Conservation (phyloP, 257 asterid species). For the Nyctanthes arbortristis region DNA sequence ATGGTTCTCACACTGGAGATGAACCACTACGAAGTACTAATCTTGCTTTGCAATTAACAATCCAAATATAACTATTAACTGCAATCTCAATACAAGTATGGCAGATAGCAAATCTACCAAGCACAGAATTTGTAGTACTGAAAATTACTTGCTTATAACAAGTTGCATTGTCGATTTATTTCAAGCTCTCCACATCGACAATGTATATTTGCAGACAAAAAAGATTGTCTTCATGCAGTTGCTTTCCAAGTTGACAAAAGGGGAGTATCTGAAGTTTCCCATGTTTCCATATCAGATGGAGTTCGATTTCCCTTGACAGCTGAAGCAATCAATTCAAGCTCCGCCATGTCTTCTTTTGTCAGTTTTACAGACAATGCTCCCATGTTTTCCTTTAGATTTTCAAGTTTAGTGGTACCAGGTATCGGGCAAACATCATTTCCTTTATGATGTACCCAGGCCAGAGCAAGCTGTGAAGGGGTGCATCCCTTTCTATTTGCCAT, state of each 20-base stretch:
- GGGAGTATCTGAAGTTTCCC: conserved; percentile 21
- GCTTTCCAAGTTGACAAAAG: conserved; percentile 22
- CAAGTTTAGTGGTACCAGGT: conserved; percentile 43
- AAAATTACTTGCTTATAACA: too few species aligned
- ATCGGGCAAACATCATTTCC: conserved; percentile 43
- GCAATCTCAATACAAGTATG: neutral
- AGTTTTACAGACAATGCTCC: conserved; percentile 35
- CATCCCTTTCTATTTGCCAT: conserved; percentile 38
- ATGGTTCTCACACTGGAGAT: too few species aligned
- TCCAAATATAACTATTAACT: neutral
- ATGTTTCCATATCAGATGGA: neutral
- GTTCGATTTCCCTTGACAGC: conserved; percentile 33
- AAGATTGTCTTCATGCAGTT: neutral
- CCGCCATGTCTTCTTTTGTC: conserved; percentile 28
- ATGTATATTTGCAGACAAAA: too few species aligned
- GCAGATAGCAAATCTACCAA: neutral
- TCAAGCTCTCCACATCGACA: too few species aligned
- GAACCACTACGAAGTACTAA: too few species aligned
- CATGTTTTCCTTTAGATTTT: conserved; percentile 35
- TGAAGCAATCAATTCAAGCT: conserved; percentile 40
- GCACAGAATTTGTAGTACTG: too few species aligned
- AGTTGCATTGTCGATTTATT: too few species aligned
- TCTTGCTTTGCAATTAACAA: too few species aligned
- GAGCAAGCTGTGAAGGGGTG: conserved; percentile 41
- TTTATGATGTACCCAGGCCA: conserved; percentile 54